Conservation (phyloP, 371 early-diverging fungal species). For the Sporodiniella umbellata region DNA sequence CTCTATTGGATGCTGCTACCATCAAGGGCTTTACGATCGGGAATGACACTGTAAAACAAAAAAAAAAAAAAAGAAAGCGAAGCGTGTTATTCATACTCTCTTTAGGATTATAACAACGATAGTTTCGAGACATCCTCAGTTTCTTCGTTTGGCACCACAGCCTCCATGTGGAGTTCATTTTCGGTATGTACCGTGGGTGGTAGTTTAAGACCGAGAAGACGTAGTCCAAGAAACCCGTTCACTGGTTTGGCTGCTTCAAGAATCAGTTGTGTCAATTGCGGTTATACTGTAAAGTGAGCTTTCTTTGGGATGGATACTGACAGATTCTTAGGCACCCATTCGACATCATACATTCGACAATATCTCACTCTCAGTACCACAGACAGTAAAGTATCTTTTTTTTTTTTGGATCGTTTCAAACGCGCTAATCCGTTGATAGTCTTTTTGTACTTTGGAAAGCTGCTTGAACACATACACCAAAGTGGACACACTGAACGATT, state of each 20-base stretch:
- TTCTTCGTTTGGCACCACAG: constrained; percentile 45
- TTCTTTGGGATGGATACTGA: not conserved
- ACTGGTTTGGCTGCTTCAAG: constrained; percentile 73
- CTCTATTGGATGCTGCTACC: constrained; percentile 37
- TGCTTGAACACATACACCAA: constrained; percentile 65
- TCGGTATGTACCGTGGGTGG: constrained; percentile 49
- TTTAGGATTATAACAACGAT: constrained; percentile 26
- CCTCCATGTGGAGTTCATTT: constrained; percentile 54
- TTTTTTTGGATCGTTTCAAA: not conserved
- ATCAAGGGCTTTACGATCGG: constrained; percentile 19
- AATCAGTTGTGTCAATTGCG: constrained; percentile 76
- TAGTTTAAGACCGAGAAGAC: constrained; percentile 38
- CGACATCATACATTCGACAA: constrained; percentile 84
- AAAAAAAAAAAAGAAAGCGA: constrained; percentile 1
- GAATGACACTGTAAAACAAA: constrained; percentile 14
- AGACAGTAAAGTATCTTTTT: constrained; percentile 29
- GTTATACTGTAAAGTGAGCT: constrained; percentile 68
- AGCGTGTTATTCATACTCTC: not conserved
- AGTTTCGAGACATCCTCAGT: constrained; percentile 45
- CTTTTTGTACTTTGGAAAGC: constrained; percentile 61
- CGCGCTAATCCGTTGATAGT: constrained; percentile 14
- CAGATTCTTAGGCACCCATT: constrained; percentile 55
- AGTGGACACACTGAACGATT: constrained; percentile 72
- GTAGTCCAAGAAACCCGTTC: constrained; percentile 63
- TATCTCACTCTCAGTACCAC: constrained; percentile 74